These are phyloP conservation scores for Turritis glabra DNA, from an alignment of 345 rosid genomes.

Conservation along the genomic window DNA sequence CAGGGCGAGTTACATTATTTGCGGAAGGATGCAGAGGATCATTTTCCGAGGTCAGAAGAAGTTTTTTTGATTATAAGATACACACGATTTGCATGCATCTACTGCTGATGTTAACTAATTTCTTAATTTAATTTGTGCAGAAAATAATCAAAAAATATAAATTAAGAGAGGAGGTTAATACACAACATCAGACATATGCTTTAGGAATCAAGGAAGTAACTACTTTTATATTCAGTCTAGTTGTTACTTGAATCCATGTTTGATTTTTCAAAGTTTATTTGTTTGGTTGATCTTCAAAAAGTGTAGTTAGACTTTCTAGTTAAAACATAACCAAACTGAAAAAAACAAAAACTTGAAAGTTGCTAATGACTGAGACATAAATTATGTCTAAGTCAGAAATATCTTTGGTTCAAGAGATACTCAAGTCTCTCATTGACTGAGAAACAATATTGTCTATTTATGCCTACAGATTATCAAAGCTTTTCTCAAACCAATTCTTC, in stretches of 20 bases:
- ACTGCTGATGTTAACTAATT: slow-evolving; percentile 20
- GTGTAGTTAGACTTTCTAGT: too few relatives aligned
- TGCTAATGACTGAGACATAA: too few relatives aligned
- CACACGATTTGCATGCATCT: not conserved
- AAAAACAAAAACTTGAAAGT: too few relatives aligned
- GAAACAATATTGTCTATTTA: too few relatives aligned
- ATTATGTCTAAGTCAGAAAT: too few relatives aligned
- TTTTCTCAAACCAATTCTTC: too few relatives aligned
- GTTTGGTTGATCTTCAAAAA: too few relatives aligned
- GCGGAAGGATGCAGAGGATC: slow-evolving; percentile 99
- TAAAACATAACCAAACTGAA: too few relatives aligned
- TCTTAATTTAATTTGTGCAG: slow-evolving; percentile 43
- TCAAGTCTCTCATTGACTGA: too few relatives aligned
- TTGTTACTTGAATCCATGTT: slow-evolving; percentile 3
- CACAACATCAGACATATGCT: slow-evolving; percentile 97
- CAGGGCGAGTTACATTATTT: slow-evolving; percentile 75
- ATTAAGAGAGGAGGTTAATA: slow-evolving; percentile 73
- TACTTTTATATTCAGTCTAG: too few relatives aligned
- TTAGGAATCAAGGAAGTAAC: slow-evolving; percentile 98
- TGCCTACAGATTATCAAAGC: too few relatives aligned
- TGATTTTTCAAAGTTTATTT: not conserved
- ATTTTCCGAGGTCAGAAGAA: slow-evolving; percentile 74
- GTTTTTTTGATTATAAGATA: slow-evolving; percentile 11
- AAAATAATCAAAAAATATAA: slow-evolving; percentile 64
- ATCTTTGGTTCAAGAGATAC: too few relatives aligned